Conservation (phyloP, 495 filamentous ascomycete genomes). For the Physcia stellaris region DNA sequence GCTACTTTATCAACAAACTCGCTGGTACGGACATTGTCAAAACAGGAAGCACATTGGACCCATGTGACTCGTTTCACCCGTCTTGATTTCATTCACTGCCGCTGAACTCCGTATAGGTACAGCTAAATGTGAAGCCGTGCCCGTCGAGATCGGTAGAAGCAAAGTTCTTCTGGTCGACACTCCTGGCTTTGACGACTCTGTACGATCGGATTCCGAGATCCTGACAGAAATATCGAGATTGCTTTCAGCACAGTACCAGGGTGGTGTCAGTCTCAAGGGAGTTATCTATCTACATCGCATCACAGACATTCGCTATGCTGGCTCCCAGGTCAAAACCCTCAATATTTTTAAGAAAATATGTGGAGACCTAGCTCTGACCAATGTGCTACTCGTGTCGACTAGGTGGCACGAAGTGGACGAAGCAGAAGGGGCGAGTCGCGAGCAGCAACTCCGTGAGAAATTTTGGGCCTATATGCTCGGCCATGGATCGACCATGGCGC, state of each 20-base stretch:
- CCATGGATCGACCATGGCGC: slow-evolving; percentile 13
- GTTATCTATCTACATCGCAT: slow-evolving; percentile 30
- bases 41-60: slow-evolving; percentile 14
- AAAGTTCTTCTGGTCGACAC: slow-evolving; percentile 25
- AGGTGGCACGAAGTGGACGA: slow-evolving; percentile 21
- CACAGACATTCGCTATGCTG: slow-evolving; percentile 21
- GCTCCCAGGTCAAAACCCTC: slow-evolving; percentile 17
- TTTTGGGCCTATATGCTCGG: slow-evolving; percentile 21
- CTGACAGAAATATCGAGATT: slow-evolving; percentile 24
- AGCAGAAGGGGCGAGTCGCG: slow-evolving; percentile 5
- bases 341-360: slow-evolving; percentile 23
- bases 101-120: slow-evolving; percentile 2
- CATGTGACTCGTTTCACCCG: slow-evolving; percentile 8
- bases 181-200: slow-evolving; percentile 33
- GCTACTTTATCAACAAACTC: slow-evolving; percentile 12
- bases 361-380: slow-evolving; percentile 18
- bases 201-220: slow-evolving; percentile 23
- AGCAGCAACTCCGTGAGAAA: slow-evolving; percentile 20
- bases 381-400: slow-evolving; percentile 26
- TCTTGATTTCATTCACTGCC: neutral
- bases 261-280: slow-evolving; percentile 17
- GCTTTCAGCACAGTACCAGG: slow-evolving; percentile 18
- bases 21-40: slow-evolving; percentile 7
- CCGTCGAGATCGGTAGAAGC: slow-evolving; percentile 11
- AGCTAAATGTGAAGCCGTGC: slow-evolving; percentile 4